Percentiles rank a stretch among this genome's conserved stretches.
Evolutionary conservation across 495 filamentous ascomycete species (phyloP).

Genomic region (Xylaria scruposa): DNA sequence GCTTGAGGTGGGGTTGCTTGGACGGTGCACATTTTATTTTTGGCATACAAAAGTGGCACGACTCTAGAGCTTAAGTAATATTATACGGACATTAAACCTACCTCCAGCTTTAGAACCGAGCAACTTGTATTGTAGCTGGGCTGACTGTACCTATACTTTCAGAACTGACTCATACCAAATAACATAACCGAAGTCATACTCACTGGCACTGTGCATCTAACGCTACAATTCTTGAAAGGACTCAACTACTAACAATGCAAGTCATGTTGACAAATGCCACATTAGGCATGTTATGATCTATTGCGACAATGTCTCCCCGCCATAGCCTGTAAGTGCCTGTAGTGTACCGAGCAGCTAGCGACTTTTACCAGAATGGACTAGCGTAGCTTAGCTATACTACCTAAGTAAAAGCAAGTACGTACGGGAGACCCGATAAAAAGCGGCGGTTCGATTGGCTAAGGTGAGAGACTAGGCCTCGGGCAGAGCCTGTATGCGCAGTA

Average conservation of each 20-base stretch:
- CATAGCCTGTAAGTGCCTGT: constrained; percentile 12
- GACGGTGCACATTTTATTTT: background rate
- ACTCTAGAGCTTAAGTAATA: background rate
- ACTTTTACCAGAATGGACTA: background rate
- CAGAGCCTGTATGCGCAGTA: background rate
- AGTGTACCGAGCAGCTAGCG: background rate
- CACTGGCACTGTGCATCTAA: background rate
- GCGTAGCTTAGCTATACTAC: constrained; percentile 14
- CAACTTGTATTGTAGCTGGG: background rate
- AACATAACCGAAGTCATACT: background rate
- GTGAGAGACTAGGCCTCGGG: background rate
- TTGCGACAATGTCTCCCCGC: constrained; percentile 24
- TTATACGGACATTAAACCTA: background rate
- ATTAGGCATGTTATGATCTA: constrained; percentile 13
- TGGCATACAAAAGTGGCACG: constrained; percentile 4
- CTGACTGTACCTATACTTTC: background rate
- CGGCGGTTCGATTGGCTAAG: constrained; percentile 9
- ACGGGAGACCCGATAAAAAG: constrained; percentile 21
- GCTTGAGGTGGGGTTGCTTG: background rate
- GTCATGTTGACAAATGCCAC: constrained; percentile 30
- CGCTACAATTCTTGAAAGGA: background rate
- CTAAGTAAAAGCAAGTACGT: constrained; percentile 22
- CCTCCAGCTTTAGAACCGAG: background rate
- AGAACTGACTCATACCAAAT: background rate
- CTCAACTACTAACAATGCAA: background rate